Conservation (phyloP, 2,329 filamentous ascomycete species). For the Chrysoporthe cubensis region DNA sequence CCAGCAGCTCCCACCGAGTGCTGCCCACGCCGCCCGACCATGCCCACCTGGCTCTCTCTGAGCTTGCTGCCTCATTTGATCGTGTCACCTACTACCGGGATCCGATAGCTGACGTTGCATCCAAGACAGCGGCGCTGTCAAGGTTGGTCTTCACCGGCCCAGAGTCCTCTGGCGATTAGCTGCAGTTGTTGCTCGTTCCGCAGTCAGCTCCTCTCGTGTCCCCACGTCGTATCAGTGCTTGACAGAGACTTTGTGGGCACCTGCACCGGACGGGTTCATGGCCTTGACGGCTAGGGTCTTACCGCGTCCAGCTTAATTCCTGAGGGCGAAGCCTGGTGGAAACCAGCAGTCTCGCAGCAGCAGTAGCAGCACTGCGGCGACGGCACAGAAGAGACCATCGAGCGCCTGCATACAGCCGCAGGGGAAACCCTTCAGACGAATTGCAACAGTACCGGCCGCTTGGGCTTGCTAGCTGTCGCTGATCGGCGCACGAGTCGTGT, state of each 20-base stretch:
- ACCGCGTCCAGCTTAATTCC: not conserved
- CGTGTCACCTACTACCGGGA: conserved; percentile 17
- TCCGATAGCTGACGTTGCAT: conserved; percentile 27
- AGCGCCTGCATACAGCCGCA: not conserved
- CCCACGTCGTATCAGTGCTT: conserved; percentile 23
- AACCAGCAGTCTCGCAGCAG: not conserved
- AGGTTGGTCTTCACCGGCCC: conserved; percentile 23
- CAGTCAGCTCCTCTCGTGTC: conserved; percentile 20
- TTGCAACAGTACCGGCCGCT: too few species aligned
- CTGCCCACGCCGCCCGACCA: conserved; percentile 15
- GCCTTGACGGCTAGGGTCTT: not conserved
- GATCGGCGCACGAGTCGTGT: not conserved
- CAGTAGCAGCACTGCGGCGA: too few species aligned
- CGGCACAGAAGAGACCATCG: not conserved
- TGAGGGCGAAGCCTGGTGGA: not conserved
- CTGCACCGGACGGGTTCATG: conserved; percentile 1
- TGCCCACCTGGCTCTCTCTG: conserved; percentile 12
- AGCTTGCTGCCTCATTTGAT: conserved; percentile 13
- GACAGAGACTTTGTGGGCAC: conserved; percentile 12
- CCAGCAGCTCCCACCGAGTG: conserved; percentile 23
- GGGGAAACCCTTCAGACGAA: not conserved
- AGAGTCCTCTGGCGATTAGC: conserved; percentile 16
- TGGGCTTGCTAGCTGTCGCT: not conserved
- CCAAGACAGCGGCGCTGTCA: conserved; percentile 21
- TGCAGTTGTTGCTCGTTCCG: conserved; percentile 14